A percentile compares a stretch with the other conserved stretches of the same genome.
phyloP scores from a whole-genome alignment of 1,139 yeast species.

The Entelexis sorbosivorans region DNA sequence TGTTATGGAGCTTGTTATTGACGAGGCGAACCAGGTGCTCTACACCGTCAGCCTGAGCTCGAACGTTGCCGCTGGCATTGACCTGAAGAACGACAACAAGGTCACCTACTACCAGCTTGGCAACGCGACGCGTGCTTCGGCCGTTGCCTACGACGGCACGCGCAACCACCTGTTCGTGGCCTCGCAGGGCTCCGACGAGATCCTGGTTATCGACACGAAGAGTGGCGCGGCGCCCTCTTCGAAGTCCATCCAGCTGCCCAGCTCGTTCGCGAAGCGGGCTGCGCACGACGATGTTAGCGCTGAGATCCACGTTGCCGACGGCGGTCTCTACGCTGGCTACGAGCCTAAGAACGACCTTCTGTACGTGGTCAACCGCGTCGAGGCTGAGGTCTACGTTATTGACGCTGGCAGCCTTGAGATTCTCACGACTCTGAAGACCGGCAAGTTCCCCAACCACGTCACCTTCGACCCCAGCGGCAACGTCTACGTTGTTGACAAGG shows the following conservation, averaged over 20 bases:
- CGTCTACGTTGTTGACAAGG: constrained; percentile 14
- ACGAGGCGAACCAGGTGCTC: constrained; percentile 4
- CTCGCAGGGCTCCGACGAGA: constrained; percentile 15
- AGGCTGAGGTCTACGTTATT: constrained; percentile 12
- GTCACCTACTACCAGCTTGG: constrained; percentile 10
- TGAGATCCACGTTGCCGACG: constrained; percentile 5
- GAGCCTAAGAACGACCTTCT: constrained; percentile 17
- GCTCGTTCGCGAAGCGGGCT: neutral
- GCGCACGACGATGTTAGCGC: constrained; percentile 5
- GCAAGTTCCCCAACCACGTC: constrained; percentile 17
- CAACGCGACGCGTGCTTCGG: constrained; percentile 8
- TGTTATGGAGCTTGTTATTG: constrained; percentile 13
- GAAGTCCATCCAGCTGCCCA: neutral
- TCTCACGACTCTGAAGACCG: constrained; percentile 10
- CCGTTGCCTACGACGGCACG: constrained; percentile 15
- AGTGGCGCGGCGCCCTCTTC: neutral
- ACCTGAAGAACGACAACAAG: constrained; percentile 10
- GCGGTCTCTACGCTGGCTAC: constrained; percentile 15
- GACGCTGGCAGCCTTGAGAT: constrained; percentile 13
- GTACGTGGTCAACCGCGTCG: constrained; percentile 14
- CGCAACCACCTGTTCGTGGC: constrained; percentile 14
- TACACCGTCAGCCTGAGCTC: constrained; percentile 15
- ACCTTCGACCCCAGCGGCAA: constrained; percentile 11
- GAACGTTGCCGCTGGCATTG: constrained; percentile 12
- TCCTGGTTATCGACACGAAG: constrained; percentile 12